Evolutionary conservation across 345 rosid genomes (phyloP).

Genomic region (Corchorus capsularis): DNA sequence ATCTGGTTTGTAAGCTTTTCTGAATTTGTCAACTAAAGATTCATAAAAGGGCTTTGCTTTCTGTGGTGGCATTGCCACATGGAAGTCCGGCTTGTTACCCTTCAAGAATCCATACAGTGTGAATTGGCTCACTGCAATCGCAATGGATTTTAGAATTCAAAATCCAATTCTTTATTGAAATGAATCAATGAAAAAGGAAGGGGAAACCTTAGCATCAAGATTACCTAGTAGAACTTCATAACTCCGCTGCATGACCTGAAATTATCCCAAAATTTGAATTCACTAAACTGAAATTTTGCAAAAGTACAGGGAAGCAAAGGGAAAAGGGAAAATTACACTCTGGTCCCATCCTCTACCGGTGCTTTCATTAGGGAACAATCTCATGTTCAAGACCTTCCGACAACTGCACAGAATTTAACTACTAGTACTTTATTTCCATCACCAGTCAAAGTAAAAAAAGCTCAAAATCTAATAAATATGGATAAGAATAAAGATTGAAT

Average conservation of each 20-base stretch:
- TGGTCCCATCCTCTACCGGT: constrained; percentile 90
- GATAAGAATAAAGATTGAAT: neutral
- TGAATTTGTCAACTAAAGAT: constrained; percentile 62
- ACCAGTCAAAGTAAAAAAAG: neutral
- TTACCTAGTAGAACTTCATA: constrained; percentile 78
- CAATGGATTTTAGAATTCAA: constrained; percentile 19
- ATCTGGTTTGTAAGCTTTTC: constrained; percentile 56
- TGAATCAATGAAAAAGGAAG: neutral
- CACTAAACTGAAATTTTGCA: neutral
- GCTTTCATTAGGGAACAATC: constrained; percentile 74
- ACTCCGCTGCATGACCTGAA: constrained; percentile 83
- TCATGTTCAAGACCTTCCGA: constrained; percentile 86
- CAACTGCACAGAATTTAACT: constrained; percentile 46
- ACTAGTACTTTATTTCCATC: neutral
- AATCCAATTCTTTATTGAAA: neutral
- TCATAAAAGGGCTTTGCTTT: constrained; percentile 77
- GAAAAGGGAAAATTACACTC: constrained; percentile 44
- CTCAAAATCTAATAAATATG: neutral
- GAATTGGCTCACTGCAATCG: constrained; percentile 80
- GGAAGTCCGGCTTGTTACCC: constrained; percentile 99
- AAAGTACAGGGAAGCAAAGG: neutral
- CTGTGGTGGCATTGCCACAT: constrained; percentile 90
- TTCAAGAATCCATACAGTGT: constrained; percentile 85
- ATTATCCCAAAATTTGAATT: neutral
- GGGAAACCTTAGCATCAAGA: neutral